Evolutionary conservation across 1,284 basidiomycete species (phyloP), one percentile per base, ranked within the genome.

Genomic region (Ganoderma boninense): DNA sequence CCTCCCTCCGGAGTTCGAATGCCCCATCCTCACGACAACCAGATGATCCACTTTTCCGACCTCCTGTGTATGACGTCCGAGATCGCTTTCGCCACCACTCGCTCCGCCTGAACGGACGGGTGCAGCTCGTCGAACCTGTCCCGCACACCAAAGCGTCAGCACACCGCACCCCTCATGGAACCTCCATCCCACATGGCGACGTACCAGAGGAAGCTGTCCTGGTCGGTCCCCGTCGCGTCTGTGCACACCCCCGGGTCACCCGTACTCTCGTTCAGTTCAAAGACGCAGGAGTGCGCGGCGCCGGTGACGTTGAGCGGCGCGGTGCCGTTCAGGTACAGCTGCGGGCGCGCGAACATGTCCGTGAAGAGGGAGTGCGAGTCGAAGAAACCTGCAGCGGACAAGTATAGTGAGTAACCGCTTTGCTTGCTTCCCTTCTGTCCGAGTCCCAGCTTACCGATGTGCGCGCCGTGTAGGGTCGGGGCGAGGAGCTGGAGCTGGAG

Each of bases 61-160:
- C 82, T 80, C 35, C 86, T 84, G 68, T 82, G 75, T 42, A 88
- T 83, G 4, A 82, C 82, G 35, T 82, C 77, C 1, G 86, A 82
- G 40, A 89, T 83, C 69, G 87, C 84, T 64, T 84, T 79, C 0
- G 87, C 87, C 2, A 90, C 83, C 54, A 87, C 81, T n/a, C 87
- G 79, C 72, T 87, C 84, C 1, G 85, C 82, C 72, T 90, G 87
- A 70, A 89, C 87, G 32, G 86, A 87, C 6, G 87, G 87, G 73
- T 90, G 88, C 49, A 89, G 78, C 73, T 89, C 88, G 73, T 90
- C 87, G 66, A 80, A 88, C 87, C 87, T 87, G 67, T 62, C 32
- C 26, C 56, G 16, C 35, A 14, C 29, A 10, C 13, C 3, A 16
- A n/a, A 11, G n/a, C 20, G 29, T 68, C 62, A 64, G 65, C 20